These are phyloP conservation scores for Alternaria brassicicola DNA, from an alignment of 2,329 filamentous ascomycete species.

Conservation along the genomic window DNA sequence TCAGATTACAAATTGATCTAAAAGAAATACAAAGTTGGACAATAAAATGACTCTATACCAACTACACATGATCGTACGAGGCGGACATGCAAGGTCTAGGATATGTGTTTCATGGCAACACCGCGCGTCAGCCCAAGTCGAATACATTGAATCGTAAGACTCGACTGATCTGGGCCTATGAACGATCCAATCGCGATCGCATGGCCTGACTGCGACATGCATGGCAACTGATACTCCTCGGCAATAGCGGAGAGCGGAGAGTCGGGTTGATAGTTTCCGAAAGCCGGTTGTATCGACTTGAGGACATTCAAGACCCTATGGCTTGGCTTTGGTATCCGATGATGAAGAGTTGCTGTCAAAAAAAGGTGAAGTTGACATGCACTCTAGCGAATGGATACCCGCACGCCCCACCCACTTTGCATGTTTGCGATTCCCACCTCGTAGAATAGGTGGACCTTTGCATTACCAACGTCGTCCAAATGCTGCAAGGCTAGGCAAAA, in stretches of 20 bases:
- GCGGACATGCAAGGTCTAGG: not conserved
- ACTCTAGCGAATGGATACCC: not conserved
- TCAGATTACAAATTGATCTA: not conserved
- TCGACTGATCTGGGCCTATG: not conserved
- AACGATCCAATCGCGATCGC: not conserved
- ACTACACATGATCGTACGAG: not conserved
- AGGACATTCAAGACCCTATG: not conserved
- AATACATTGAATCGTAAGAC: not conserved
- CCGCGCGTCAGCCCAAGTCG: not conserved
- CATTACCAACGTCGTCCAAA: not conserved
- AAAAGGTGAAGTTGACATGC: slow-evolving; percentile 1
- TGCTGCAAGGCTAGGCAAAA: slow-evolving; percentile 4
- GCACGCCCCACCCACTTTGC: not conserved
- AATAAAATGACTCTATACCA: not conserved
- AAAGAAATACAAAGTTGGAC: not conserved
- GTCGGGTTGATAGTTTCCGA: not conserved
- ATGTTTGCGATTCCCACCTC: not conserved
- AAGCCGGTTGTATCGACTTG: not conserved
- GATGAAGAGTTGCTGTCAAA: not conserved
- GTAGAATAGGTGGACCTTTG: slow-evolving; percentile 3
- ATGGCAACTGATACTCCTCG: not conserved
- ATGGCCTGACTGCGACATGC: not conserved
- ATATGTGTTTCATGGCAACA: not conserved
- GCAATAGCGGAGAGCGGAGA: not conserved
- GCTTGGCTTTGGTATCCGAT: slow-evolving; percentile 4